Evolutionary conservation across 208 protist species (phyloP), one percentile per base, ranked within the genome.

Genomic region (Blastocrithidia nonstop): DNA sequence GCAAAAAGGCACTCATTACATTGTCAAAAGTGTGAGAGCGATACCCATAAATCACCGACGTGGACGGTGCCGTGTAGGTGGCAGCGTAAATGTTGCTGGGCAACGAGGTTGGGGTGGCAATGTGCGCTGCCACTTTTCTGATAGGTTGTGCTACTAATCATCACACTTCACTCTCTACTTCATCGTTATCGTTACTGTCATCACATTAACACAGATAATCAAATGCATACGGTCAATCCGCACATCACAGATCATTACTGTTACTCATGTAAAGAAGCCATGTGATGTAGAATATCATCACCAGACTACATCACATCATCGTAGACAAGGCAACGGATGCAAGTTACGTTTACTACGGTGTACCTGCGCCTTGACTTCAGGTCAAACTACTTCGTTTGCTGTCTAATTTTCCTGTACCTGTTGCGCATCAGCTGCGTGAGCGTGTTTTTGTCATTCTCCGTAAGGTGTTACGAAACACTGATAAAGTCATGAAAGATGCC

Each of bases 351-450:
- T 99, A 99, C 72, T 98, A 98, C 68, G 75, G 89, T 29, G 84
- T 99, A 28, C 77, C 96, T 11, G 79, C 89, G 15, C 98, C 98
- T 28, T 99, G 98, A 97, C 74, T 98, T 19, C 96, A 99, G 76
- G 80, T 95, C 25, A 99, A 98, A 61, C 53, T 95, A n/a, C 71
- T 99, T 13, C 86, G 93, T 24, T 74, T 99, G 23, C 71, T 99
- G 20, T 95, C 96, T 54, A 85, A 89, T 46, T 98, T 96, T 56
- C 87, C 94, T 15, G 43, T 73, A 4, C 93, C 95, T 17, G 47
- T 51, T 13, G 88, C 95, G 20, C 32, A 22, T 5, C 40, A 50
- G 31, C 53, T 71, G 33, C 63, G 56, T 35, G 61, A 74, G 38
- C 66, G 65, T 31, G 64, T 76, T 13, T 52, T 76, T 21, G n/a